Base-by-base conservation (phyloP, 139 green algal genomes). In the Mesostigma viride region DNA sequence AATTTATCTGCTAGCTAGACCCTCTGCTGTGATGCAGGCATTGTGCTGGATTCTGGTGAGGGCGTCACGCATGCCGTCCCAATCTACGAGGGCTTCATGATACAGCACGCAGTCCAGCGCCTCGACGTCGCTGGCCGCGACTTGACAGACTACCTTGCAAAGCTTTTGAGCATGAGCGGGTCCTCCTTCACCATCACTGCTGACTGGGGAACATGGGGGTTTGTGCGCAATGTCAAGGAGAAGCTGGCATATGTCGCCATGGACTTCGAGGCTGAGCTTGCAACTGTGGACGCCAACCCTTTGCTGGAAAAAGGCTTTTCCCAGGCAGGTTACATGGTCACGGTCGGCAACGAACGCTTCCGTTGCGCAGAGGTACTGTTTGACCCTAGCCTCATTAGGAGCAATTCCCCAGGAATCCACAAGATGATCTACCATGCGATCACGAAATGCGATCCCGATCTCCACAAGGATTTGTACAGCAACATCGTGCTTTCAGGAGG, bases 291-390 rank as follows among this genome's bases (percentile, higher is more conserved):
- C 33, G 71, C 81, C 17, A 62, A 82, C 63, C 92, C 83, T 36
- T 87, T 86, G n/a, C 73, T 96, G 6, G 92, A 99, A 81, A 97
- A 96, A 85, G 89, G 76, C 40, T 83, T 78, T 68, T n/a, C n/a
- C n/a, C n/a, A n/a, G n/a, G n/a, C n/a, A n/a, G n/a, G n/a, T n/a
- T n/a, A n/a, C n/a, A n/a, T n/a, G n/a, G n/a, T 82, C 44, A 82
- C 68, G 24, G 36, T 81, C 35, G 75, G 75, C 17, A 62, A 69
- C 24, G 75, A 81, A 68, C 34, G 75, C 6, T 81, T 81, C 76
- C 35, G 75, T 11, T 73, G 64, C 58, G 76, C 75, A 44, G 75
- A 81, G 60, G 75, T 81, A 8, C 62, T 81, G 11, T 81, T 81
- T 57, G 68, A 82, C 22, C 75, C 75, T 28, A 32, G 58, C 0